Conservation (phyloP, 805 yeast genomes). For the Candida alai region DNA sequence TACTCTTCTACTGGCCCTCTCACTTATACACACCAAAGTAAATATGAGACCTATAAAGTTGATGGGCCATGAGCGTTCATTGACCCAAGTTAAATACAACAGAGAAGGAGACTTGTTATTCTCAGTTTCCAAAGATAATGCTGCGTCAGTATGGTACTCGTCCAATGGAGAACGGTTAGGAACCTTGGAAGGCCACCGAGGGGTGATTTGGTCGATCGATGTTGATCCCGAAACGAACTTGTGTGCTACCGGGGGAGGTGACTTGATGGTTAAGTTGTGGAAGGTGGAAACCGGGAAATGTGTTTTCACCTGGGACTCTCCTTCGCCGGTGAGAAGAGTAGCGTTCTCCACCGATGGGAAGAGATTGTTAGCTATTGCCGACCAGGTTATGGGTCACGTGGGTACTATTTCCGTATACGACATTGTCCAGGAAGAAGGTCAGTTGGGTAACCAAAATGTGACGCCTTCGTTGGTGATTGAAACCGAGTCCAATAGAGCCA, state of each 20-base stretch:
- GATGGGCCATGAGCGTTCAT: constrained; percentile 96
- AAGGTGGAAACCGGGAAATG: constrained; percentile 72
- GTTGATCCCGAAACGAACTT: constrained; percentile 65
- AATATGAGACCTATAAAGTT: constrained; percentile 52
- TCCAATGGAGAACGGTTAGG: constrained; percentile 96
- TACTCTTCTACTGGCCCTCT: no score
- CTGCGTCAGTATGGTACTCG: constrained; percentile 90
- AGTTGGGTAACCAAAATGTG: constrained; percentile 38
- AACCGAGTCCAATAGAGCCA: constrained; percentile 55
- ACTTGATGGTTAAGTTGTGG: constrained; percentile 83
- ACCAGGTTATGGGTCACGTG: constrained; percentile 84
- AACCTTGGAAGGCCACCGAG: constrained; percentile 77
- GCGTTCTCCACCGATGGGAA: constrained; percentile 75
- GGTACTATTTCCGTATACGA: constrained; percentile 74
- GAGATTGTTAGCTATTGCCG: constrained; percentile 72
- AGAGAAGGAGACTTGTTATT: constrained; percentile 91
- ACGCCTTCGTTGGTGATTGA: constrained; percentile 59
- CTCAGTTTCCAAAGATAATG: constrained; percentile 87
- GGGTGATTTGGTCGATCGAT: constrained; percentile 95
- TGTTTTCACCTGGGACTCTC: constrained; percentile 65
- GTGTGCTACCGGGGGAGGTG: constrained; percentile 89
- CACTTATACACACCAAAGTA: no score
- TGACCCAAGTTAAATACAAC: constrained; percentile 94
- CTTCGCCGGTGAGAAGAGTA: constrained; percentile 88
- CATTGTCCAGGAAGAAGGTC: constrained; percentile 44